Evolutionary conservation across 2,329 filamentous ascomycete species (phyloP), one percentile per base, ranked within the genome.

Genomic region (Penicillium fuscoglaucum): DNA sequence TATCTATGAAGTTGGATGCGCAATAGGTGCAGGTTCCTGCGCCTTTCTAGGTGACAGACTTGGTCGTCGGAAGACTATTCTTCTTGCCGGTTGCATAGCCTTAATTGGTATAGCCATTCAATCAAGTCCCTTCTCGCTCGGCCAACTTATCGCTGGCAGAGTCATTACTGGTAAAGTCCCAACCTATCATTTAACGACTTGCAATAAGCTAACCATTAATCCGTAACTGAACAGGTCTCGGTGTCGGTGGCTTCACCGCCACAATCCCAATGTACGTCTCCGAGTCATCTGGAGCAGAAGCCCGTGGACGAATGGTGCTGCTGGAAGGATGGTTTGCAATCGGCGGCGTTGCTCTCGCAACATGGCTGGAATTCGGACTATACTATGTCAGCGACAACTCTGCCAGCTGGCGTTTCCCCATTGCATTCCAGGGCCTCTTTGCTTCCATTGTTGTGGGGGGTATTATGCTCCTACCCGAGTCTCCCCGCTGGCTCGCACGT

Each of bases 401-500:
- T 9, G 65, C 66, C 19, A 66, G 65, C 46, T 72, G 70, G 70
- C 61, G 69, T 4, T 66, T 70, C n/a, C 70, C 70, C 3, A 69
- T 72, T 47, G 68, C 67, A 15, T 64, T 69, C 43, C 68, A 74
- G 58, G 65, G 71, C 10, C 37, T 80, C 46, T 74, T 80, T 24
- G 79, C 61, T 10, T 49, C 66, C 10, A 35, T 66, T n/a, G 65
- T 67, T n/a, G 61, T 66, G 17, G 59, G 56, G 4, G 59, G 59
- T 15, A 61, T 68, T n/a, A 43, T 65, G 1, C 61, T 66, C 4
- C 68, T 83, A 2, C 82, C 81, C 4, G 82, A 84, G 58, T 82
- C 79, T 0, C 82, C 82, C 2, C 74, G 82, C 50, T 84, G 81
- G 78, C 71, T 84, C 6, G 77, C 84, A 15, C 68, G 81, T 24